Base-by-base conservation (phyloP, 805 yeast genomes). In the Cyberlindnera americana region DNA sequence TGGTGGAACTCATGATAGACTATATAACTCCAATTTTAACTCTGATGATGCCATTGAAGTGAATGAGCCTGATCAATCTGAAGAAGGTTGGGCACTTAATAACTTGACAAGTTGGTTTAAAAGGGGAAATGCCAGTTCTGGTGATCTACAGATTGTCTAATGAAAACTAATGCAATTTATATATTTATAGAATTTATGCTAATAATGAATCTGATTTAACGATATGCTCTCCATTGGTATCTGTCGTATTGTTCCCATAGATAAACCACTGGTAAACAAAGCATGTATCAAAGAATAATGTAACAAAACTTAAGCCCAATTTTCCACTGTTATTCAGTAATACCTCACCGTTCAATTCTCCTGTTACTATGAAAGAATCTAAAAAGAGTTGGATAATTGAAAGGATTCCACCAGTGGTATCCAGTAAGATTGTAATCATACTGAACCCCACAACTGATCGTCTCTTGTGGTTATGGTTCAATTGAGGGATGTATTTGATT, bases 381-480 rank as follows among this genome's bases (percentile, higher is more conserved):
- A 57, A 25, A 17, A 57, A 47, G 8, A 57, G 33, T 33, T 56
- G 59, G 5, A 32, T 15, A 7, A 41, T 47, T 1, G 61, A 55
- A 4, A 57, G 39, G 2, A 49, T 18, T 10, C 72, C 66, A 13
- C 73, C 73, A 8, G 59, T 45, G 13, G 58, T 34, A 49, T 68
- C 73, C 17, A 67, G 42, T 5, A 53, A 37, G 1, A 65, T 64
- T 2, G 70, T 63, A 10, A 87, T 73, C 46, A 91, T 75, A 40
- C 96, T 83, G 52, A 93, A 81, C 2, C 98, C 98, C 41, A 77
- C 73, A 40, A 89, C 89, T 5, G 95, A 83, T 53, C 81, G 78
- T 48, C 95, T 75, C 33, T 67, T 67, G 59, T 80, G 76, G 63
- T 91, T 91, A 56, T 85, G 95, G 41, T 75, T 65, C 38, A 91